Conservation (phyloP, 306 rosid genomes). For the Ceratonia siliqua region DNA sequence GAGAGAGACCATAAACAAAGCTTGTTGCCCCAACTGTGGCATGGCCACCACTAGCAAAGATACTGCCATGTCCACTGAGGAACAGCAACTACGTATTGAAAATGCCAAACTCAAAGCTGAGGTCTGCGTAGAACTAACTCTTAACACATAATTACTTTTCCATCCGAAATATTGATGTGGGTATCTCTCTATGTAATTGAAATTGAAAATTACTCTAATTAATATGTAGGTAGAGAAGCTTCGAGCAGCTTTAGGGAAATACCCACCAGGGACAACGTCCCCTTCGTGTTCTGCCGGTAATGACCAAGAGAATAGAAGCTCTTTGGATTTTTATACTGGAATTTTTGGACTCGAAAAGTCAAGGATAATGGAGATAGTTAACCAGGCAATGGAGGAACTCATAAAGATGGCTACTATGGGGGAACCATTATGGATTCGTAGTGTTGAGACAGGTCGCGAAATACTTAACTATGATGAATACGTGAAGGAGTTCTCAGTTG, state of each 20-base stretch:
- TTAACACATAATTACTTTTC: not conserved
- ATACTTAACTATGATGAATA: constrained; percentile 90
- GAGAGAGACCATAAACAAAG: constrained; percentile 67
- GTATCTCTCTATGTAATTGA: too few relatives aligned
- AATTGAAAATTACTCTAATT: not conserved
- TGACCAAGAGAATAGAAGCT: constrained; percentile 73
- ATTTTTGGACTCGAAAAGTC: constrained; percentile 86
- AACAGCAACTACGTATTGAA: constrained; percentile 86
- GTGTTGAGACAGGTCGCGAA: constrained; percentile 87
- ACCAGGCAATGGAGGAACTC: constrained; percentile 81
- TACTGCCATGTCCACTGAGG: constrained; percentile 63
- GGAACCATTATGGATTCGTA: constrained; percentile 90
- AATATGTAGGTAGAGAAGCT: constrained; percentile 75
- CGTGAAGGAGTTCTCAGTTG: constrained; percentile 57
- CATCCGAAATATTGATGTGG: too few relatives aligned
- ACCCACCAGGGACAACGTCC: constrained; percentile 56
- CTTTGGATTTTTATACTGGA: constrained; percentile 84
- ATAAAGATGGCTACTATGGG: constrained; percentile 68
- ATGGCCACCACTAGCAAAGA: constrained; percentile 60
- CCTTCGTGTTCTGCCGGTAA: constrained; percentile 76
- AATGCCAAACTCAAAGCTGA: constrained; percentile 94
- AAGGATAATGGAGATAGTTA: constrained; percentile 74
- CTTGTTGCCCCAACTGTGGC: constrained; percentile 94
- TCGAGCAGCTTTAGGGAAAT: constrained; percentile 54
- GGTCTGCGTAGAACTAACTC: constrained; percentile 30